Evolutionary conservation across 2,329 filamentous ascomycete genomes (phyloP), one percentile per base, ranked within the genome.

Genomic region (Cordyceps fumosorosea): DNA sequence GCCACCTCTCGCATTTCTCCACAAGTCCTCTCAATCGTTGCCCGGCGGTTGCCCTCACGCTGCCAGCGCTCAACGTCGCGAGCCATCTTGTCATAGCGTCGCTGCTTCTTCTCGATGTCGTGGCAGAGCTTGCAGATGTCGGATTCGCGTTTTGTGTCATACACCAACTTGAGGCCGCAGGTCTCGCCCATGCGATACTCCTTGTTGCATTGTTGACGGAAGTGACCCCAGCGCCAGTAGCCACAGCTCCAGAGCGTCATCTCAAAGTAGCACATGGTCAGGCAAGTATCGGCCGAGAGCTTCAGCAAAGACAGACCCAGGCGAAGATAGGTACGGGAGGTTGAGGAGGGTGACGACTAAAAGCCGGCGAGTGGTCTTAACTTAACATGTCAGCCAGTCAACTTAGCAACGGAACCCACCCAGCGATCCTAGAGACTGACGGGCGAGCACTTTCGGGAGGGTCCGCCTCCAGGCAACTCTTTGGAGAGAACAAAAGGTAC

Each of bases 101-200:
- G 86, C 71, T 84, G 78, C 78, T 96, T 96, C 76, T 89, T 93
- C 71, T 92, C 88, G 68, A 93, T 91, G 77, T 95, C 92, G 71
- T 91, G 88, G 78, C 93, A 98, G 65, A 92, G 81, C 73, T 89
- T 90, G 81, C 93, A 98, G 69, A 85, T 84, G 61, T 84, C 84
- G 50, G 74, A 69, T 60, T 88, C 81, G 63, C 80, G 79, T 66
- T 85, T 81, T 29, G 90, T 93, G 68, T 85, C 80, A 79, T 89
- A 92, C 72, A 96, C 88, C 66, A 96, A 84, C 78, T 91, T 96
- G 78, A 96, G 88, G 65, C 93, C 93, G 77, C 93, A 98, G 44
- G 93, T 97, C 81, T 98, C 93, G 70, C 93, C 93, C 67, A 90
- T 96, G 67, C 93, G 90, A 79, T 96, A 96, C 75, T 97, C 93